Base-by-base conservation (phyloP, 352 stramenopile genomes). In the Phytophthora fragariaefolia region DNA sequence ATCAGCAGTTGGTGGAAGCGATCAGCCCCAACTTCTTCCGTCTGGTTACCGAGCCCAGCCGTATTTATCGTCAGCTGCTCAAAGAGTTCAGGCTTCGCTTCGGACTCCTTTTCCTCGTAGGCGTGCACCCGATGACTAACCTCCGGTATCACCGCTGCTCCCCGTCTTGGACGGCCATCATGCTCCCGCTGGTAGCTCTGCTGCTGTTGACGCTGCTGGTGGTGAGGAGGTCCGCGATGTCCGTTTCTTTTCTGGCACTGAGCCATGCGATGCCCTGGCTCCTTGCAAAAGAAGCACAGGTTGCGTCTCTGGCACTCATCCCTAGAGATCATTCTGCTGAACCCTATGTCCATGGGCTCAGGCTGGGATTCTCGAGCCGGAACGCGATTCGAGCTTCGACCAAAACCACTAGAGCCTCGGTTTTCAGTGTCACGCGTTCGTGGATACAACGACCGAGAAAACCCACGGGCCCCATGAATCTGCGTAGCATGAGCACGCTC, bases 1-100 rank as follows among this genome's bases (percentile, higher is more conserved):
- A 43, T 10, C 4, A 65, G n/a, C 47, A 65, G 36, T 15, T 58
- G 58, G 20, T 65, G 34, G n/a, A n/a, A n/a, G 23, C 6, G 15
- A 4, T 12, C 22, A 4, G 17, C n/a, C n/a, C n/a, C n/a, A n/a
- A n/a, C n/a, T 17, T 38, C 13, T 38, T 64, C 17, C 8, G 43
- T 23, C n/a, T 51, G 17, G 15, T 3, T 13, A 8, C 51, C 15
- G 23, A 34, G 38, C 5, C 38, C 48, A 58, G 24, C 58, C 20
- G 26, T 36, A 17, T 58, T 66, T 9, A 55, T 49, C 2, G 38
- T 46, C 8, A 46, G 5, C 38, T 3, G 5, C 17, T 46, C 38
- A 23, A 46, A 46, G 6, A 13, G 6, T 9, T 46, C 38, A 15
- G n/a, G 22, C 38, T 46, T n/a, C 5, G 28, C 28, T 9, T 9